Conservation (phyloP, 352 stramenopile genomes). For the Pythium pyrilobum region DNA sequence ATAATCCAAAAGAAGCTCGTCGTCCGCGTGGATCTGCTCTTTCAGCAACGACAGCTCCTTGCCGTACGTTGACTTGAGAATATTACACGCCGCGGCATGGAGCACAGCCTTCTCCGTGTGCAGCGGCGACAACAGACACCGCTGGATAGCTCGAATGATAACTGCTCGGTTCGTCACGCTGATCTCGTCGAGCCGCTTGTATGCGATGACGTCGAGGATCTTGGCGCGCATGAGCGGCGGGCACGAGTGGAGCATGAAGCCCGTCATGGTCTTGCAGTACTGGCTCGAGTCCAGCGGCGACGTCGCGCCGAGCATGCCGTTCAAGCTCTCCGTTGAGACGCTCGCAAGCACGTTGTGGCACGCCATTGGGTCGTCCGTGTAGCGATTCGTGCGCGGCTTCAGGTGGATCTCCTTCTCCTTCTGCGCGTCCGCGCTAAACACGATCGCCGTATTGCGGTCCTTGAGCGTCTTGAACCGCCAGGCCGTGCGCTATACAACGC, state of each 20-base stretch:
- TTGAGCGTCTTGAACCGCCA: conserved; percentile 83
- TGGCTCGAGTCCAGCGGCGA: conserved; percentile 69
- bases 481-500: conserved; percentile 41
- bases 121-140: conserved; percentile 61
- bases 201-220: conserved; percentile 75
- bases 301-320: conserved; percentile 71
- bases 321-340: conserved; percentile 56
- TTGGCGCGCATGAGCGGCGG: conserved; percentile 49
- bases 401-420: conserved; percentile 66
- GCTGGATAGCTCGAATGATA: conserved; percentile 76
- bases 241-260: conserved; percentile 80
- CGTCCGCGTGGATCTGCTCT: conserved; percentile 68
- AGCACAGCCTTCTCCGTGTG: conserved; percentile 61
- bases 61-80: conserved; percentile 64
- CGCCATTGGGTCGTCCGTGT: conserved; percentile 51
- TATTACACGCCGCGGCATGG: conserved; percentile 61
- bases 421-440: conserved; percentile 67
- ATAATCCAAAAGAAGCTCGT: conserved; percentile 39
- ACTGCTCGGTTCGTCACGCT: conserved; percentile 65
- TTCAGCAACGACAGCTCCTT: conserved; percentile 71
- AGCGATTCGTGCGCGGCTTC: conserved; percentile 41
- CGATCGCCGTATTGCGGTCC: conserved; percentile 60
- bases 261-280: conserved; percentile 79
- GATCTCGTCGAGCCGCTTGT: conserved; percentile 60
- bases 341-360: conserved; percentile 71